phyloP scores from a whole-genome alignment of 352 stramenopile species.

The Pythium scleroteichum region DNA sequence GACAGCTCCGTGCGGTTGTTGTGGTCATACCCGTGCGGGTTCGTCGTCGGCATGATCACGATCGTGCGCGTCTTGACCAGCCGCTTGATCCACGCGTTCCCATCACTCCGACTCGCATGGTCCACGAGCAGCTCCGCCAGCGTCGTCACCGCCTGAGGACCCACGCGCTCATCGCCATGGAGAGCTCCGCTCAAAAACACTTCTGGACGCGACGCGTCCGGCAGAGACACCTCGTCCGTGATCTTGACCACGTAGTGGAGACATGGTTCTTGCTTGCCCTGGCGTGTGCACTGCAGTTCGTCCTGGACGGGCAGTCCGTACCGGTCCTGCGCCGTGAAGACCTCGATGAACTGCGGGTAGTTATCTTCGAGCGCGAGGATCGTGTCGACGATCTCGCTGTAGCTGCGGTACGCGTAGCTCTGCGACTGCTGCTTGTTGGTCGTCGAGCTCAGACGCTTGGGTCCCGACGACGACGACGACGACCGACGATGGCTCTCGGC shows the following conservation, averaged over 20 bases:
- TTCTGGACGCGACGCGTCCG: constrained; percentile 79
- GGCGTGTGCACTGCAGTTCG: constrained; percentile 54
- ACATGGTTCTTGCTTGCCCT: constrained; percentile 43
- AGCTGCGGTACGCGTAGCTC: constrained; percentile 52
- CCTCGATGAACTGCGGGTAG: constrained; percentile 69
- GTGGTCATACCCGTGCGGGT: constrained; percentile 90
- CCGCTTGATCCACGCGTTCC: constrained; percentile 53
- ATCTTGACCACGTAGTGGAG: constrained; percentile 86
- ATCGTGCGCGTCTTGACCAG: constrained; percentile 61
- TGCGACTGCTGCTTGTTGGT: too few relatives aligned
- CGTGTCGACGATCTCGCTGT: constrained; percentile 69
- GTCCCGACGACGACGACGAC: too few relatives aligned
- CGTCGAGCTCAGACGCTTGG: too few relatives aligned
- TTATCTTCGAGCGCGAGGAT: constrained; percentile 53
- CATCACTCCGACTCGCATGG: constrained; percentile 42
- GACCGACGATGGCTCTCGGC: too few relatives aligned
- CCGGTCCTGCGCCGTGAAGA: constrained; percentile 78
- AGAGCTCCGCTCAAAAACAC: constrained; percentile 94
- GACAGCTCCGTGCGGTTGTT: constrained; percentile 74
- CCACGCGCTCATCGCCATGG: constrained; percentile 94
- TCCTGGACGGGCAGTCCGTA: constrained; percentile 60
- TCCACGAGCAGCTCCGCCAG: constrained; percentile 65
- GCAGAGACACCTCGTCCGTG: constrained; percentile 69
- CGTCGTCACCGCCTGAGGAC: constrained; percentile 82
- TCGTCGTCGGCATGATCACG: constrained; percentile 84